Evolutionary conservation across 805 yeast genomes (phyloP).

Genomic region (Ascoidea tarda): DNA sequence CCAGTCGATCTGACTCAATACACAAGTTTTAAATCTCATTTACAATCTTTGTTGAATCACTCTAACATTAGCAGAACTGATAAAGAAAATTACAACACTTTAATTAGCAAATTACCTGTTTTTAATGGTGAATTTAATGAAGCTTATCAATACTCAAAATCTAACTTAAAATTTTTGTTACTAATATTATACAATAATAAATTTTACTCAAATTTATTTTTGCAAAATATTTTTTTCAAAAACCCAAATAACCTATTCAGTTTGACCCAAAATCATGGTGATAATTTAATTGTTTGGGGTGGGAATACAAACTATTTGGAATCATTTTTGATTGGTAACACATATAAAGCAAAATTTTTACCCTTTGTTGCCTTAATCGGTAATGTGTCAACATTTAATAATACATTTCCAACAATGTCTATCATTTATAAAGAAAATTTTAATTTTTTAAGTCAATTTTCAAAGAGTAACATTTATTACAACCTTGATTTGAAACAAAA

Average conservation of each 20-base stretch:
- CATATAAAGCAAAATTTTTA: slow-evolving; percentile 33
- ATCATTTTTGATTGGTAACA: slow-evolving; percentile 48
- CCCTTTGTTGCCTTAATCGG: slow-evolving; percentile 43
- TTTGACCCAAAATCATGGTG: slow-evolving; percentile 10
- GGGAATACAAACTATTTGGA: slow-evolving; percentile 53
- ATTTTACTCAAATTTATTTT: too few relatives aligned
- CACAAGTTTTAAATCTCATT: not conserved
- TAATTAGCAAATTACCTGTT: slow-evolving; percentile 11
- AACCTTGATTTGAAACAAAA: too few relatives aligned
- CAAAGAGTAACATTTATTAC: too few relatives aligned
- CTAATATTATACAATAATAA: slow-evolving; percentile 28
- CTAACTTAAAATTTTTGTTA: slow-evolving; percentile 34
- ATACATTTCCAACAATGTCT: slow-evolving; percentile 34
- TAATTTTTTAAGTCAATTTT: slow-evolving; percentile 16
- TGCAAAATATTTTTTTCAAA: too few relatives aligned
- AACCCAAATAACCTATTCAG: too few relatives aligned
- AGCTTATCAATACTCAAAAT: slow-evolving; percentile 24
- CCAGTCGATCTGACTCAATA: not conserved
- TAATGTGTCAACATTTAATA: slow-evolving; percentile 29
- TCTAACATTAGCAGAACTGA: slow-evolving; percentile 9
- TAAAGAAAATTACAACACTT: slow-evolving; percentile 10
- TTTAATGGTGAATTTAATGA: slow-evolving; percentile 25
- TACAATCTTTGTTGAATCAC: too few relatives aligned
- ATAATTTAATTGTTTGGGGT: slow-evolving; percentile 43
- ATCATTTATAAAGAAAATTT: slow-evolving; percentile 24